phyloP scores from a whole-genome alignment of 2,329 filamentous ascomycete genomes.

The Colletotrichum scovillei region DNA sequence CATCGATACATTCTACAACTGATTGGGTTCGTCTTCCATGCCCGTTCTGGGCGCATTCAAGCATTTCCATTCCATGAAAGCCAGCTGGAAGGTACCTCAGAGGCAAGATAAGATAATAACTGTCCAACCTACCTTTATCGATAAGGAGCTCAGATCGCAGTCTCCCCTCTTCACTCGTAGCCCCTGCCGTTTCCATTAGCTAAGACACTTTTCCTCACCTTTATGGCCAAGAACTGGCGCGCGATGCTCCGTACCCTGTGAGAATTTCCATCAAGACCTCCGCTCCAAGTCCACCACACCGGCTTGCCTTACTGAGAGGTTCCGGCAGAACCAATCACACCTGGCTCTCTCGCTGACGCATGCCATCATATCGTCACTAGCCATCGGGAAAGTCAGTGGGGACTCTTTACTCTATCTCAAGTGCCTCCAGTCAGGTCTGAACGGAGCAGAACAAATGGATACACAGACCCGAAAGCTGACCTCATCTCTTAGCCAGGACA shows the following conservation, averaged over 20 bases:
- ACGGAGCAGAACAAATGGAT: too few species aligned
- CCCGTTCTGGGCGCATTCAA: neutral
- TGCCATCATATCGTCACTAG: constrained; percentile 30
- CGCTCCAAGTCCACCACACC: too few species aligned
- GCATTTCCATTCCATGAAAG: too few species aligned
- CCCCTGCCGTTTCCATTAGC: neutral
- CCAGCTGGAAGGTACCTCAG: neutral
- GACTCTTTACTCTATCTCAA: neutral
- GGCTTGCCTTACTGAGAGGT: neutral
- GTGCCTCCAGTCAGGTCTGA: too few species aligned
- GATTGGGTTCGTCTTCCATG: neutral
- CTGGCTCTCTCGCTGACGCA: constrained; percentile 14
- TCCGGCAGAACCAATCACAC: neutral
- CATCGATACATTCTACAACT: neutral
- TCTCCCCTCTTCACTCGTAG: neutral
- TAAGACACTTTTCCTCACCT: neutral
- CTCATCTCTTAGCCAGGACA: neutral
- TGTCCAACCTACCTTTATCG: neutral
- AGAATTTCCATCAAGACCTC: neutral
- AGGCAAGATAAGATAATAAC: neutral
- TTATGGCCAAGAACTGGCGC: neutral
- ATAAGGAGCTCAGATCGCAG: neutral
- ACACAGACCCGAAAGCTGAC: neutral
- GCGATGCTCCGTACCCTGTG: neutral
- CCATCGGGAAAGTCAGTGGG: constrained; percentile 7